Conservation (phyloP, 106 monocot species). For the Xerophyta viscosa region DNA sequence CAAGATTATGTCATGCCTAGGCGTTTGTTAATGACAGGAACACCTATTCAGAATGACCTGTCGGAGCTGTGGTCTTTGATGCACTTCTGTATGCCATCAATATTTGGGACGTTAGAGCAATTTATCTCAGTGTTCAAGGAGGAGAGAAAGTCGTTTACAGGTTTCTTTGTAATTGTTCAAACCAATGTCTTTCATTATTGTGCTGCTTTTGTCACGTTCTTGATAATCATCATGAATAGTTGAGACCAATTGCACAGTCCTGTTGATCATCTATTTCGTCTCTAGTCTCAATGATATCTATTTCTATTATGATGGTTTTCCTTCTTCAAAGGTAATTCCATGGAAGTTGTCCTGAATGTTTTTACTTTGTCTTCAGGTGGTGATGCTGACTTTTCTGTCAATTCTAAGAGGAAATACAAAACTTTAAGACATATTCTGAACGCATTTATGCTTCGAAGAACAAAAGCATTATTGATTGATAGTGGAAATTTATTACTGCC, state of each 20-base stretch:
- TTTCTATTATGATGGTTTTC: too few relatives aligned
- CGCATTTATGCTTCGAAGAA: conserved; percentile 98
- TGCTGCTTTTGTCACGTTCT: too few relatives aligned
- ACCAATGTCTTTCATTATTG: too few relatives aligned
- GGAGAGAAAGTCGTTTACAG: conserved; percentile 31
- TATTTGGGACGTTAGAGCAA: conserved; percentile 77
- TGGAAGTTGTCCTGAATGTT: background rate
- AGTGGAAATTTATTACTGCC: conserved; percentile 68
- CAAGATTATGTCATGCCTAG: conserved; percentile 74
- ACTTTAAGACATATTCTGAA: conserved; percentile 62
- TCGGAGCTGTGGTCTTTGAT: conserved; percentile 91
- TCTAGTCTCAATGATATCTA: too few relatives aligned
- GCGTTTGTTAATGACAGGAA: conserved; percentile 87
- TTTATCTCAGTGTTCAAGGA: conserved; percentile 74
- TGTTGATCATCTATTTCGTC: too few relatives aligned
- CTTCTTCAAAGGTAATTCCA: background rate
- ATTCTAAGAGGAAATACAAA: conserved; percentile 41
- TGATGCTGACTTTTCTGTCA: conserved; percentile 20
- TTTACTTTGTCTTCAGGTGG: conserved; percentile 29
- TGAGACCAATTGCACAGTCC: too few relatives aligned
- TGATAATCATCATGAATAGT: too few relatives aligned
- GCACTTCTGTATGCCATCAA: conserved; percentile 93
- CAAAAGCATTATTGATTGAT: conserved; percentile 71
- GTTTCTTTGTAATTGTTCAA: conserved; percentile 6
- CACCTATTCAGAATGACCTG: conserved; percentile 93